These are phyloP conservation scores for Letharia columbiana DNA, from an alignment of 495 filamentous ascomycete species.

Conservation along the genomic window DNA sequence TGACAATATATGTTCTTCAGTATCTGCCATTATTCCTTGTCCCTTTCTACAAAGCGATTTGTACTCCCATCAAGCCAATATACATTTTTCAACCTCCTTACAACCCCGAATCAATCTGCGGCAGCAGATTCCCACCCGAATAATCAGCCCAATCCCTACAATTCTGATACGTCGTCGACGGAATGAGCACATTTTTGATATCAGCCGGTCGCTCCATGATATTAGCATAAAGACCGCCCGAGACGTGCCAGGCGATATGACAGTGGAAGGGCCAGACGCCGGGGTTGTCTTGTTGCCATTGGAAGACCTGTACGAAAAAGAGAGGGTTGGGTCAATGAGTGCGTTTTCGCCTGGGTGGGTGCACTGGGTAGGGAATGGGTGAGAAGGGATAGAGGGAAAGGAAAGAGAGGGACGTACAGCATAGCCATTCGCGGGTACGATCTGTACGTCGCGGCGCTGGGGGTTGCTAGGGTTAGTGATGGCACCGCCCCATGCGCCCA, in stretches of 20 bases:
- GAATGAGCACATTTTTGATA: slow-evolving; percentile 21
- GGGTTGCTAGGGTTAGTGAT: slow-evolving; percentile 31
- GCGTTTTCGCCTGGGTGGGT: background rate
- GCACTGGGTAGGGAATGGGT: background rate
- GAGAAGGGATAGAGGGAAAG: background rate
- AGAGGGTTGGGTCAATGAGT: slow-evolving; percentile 4
- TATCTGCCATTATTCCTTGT: background rate
- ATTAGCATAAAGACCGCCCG: slow-evolving; percentile 18
- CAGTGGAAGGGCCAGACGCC: slow-evolving; percentile 25
- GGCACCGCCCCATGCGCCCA: slow-evolving; percentile 13
- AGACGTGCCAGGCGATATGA: slow-evolving; percentile 28
- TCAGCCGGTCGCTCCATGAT: slow-evolving; percentile 21
- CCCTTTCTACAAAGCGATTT: background rate
- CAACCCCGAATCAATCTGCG: slow-evolving; percentile 16
- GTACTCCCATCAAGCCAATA: background rate
- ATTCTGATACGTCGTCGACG: slow-evolving; percentile 7
- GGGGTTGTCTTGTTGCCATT: slow-evolving; percentile 18
- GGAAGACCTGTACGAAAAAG: slow-evolving; percentile 1
- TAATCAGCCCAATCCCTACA: slow-evolving; percentile 15
- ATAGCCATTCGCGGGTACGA: slow-evolving; percentile 42
- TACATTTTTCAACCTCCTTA: background rate
- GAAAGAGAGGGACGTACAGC: slow-evolving; percentile 22
- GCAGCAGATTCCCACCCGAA: slow-evolving; percentile 1
- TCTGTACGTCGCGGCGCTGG: slow-evolving; percentile 50
- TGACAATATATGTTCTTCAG: background rate